phyloP scores from a whole-genome alignment of 805 yeast species.

The Trichomonascus vanleenenianus region DNA sequence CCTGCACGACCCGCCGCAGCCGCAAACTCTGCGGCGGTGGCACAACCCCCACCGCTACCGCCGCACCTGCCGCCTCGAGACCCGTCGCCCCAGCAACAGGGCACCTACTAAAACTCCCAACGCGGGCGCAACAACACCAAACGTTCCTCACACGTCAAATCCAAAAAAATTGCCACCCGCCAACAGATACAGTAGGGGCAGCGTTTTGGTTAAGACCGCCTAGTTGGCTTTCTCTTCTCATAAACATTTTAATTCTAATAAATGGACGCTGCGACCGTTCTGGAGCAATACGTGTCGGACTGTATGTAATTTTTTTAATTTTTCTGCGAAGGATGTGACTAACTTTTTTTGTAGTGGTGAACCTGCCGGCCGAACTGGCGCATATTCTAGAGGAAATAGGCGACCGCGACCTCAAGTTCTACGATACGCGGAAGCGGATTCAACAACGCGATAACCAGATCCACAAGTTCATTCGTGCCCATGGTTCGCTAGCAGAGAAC shows the following conservation, averaged over 20 bases:
- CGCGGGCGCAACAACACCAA: no score
- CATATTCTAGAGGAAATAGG: slow-evolving; percentile 74
- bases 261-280: slow-evolving; percentile 87
- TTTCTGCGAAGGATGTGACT: no score
- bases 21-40: not conserved
- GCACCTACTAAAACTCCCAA: no score
- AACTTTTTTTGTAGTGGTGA: slow-evolving; percentile 47
- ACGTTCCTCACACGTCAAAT: no score
- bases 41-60: no score
- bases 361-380: slow-evolving; percentile 80
- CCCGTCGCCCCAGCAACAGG: no score
- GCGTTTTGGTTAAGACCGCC: no score
- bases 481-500: slow-evolving; percentile 72
- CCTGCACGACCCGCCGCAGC: not conserved
- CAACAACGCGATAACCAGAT: slow-evolving; percentile 69
- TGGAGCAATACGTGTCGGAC: slow-evolving; percentile 57
- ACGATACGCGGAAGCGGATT: slow-evolving; percentile 58
- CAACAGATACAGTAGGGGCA: no score
- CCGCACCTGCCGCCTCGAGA: no score
- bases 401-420: slow-evolving; percentile 55
- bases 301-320: slow-evolving; percentile 13
- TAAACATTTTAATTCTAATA: not conserved
- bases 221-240: no score
- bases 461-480: slow-evolving; percentile 72
- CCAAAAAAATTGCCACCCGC: no score